These are phyloP conservation scores for Fusarium abutilonis DNA, from an alignment of 2,329 filamentous ascomycete genomes.

Conservation along the genomic window DNA sequence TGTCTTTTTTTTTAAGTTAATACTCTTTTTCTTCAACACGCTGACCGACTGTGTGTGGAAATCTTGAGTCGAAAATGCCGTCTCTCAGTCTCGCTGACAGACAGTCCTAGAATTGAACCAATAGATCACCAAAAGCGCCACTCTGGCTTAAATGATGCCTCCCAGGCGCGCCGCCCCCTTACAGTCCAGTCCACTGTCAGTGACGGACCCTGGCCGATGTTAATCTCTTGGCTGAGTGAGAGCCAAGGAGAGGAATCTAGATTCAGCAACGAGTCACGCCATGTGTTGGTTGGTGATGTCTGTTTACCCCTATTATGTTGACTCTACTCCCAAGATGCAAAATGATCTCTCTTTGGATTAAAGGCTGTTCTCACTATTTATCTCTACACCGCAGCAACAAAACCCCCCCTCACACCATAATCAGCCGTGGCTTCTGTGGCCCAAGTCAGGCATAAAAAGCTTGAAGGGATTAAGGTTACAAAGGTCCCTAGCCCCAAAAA, in stretches of 20 bases:
- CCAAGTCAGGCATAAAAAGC: conserved; percentile 17
- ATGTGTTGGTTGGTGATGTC: neutral
- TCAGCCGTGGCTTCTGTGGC: neutral
- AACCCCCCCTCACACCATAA: neutral
- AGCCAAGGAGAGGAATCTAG: conserved; percentile 1
- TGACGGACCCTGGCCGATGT: neutral
- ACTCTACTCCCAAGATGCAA: no score
- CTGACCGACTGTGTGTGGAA: no score
- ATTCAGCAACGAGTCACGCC: neutral
- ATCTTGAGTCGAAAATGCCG: no score
- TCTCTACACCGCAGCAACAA: no score
- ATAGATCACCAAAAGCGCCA: neutral
- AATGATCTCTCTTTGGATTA: no score
- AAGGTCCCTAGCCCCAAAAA: conserved; percentile 27
- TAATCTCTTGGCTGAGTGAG: conserved; percentile 17
- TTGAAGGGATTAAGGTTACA: conserved; percentile 34
- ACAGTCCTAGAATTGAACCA: conserved; percentile 2
- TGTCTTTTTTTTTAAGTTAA: no score
- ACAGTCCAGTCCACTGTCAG: conserved; percentile 3
- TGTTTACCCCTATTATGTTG: neutral
- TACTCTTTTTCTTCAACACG: no score
- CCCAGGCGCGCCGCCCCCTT: conserved; percentile 12
- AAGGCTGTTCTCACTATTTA: no score
- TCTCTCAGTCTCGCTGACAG: no score
- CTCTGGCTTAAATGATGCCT: no score